These are phyloP conservation scores for Solanum peruvianum DNA, from an alignment of 257 asterid species.

Conservation along the genomic window DNA sequence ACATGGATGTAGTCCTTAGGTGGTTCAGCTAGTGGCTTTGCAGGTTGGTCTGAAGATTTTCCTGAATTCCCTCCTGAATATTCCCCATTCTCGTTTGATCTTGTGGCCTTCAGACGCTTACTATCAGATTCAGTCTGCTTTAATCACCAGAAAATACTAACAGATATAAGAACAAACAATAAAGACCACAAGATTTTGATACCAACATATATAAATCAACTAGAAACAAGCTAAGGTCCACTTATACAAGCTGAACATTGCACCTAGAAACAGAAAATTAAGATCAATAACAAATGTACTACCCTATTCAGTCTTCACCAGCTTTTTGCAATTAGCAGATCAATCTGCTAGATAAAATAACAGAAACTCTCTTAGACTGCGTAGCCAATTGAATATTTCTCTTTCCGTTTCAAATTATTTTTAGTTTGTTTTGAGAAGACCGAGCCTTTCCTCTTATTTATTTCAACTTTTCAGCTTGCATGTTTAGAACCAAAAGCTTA, in stretches of 20 bases:
- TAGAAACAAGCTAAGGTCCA: not conserved
- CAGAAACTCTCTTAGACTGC: not conserved
- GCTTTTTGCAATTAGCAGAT: not conserved
- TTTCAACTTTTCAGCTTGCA: not conserved
- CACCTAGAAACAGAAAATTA: not conserved
- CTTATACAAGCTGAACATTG: not conserved
- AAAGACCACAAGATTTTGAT: not conserved
- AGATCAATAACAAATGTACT: not conserved
- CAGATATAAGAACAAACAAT: not conserved
- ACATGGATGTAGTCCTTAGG: slow-evolving; percentile 44
- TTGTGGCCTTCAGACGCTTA: slow-evolving; percentile 21
- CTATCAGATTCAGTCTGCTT: slow-evolving; percentile 21
- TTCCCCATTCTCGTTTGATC: slow-evolving; percentile 14
- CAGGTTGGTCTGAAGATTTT: slow-evolving; percentile 16
- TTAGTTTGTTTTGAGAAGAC: not conserved
- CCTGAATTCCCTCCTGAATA: slow-evolving; percentile 9
- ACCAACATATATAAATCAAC: not conserved
- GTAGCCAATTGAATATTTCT: not conserved
- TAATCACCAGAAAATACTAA: not conserved
- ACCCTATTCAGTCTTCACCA: not conserved
- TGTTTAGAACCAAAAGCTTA: no score
- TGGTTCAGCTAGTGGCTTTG: slow-evolving; percentile 18
- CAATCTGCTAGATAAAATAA: not conserved
- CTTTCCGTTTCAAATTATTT: not conserved
- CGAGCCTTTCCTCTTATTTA: not conserved